These are phyloP conservation scores for Paecilomyces sp. DNA, from an alignment of 2,329 filamentous ascomycete species.

Conservation along the genomic window DNA sequence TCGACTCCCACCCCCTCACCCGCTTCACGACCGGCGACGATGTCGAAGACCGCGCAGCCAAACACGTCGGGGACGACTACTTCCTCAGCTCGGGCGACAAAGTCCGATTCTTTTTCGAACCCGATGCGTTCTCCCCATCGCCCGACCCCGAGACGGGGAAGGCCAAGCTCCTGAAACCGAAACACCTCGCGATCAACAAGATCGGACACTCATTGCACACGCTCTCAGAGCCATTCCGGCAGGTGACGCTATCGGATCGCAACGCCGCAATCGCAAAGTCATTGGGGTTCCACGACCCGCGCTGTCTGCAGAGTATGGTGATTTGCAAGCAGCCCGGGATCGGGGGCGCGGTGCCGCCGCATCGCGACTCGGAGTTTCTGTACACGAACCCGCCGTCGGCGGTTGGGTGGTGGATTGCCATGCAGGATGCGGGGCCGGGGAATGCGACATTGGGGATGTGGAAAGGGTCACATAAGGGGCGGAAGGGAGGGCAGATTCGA, in stretches of 20 bases:
- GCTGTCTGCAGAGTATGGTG: constrained; percentile 87
- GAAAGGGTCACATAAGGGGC: constrained; percentile 61
- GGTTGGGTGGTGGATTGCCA: constrained; percentile 94
- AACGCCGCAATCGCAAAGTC: constrained; percentile 60
- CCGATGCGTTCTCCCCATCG: constrained; percentile 64
- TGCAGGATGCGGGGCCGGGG: constrained; percentile 79
- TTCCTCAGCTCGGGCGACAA: constrained; percentile 88
- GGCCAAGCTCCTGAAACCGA: constrained; percentile 67
- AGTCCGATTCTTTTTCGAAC: constrained; percentile 94
- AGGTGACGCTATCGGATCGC: constrained; percentile 36
- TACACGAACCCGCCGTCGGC: constrained; percentile 85
- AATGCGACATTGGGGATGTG: constrained; percentile 90
- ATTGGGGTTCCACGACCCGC: constrained; percentile 69
- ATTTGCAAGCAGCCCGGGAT: constrained; percentile 99
- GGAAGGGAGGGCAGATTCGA: constrained; percentile 58
- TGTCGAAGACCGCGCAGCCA: constrained; percentile 40
- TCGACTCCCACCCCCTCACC: constrained; percentile 85
- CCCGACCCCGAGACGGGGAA: constrained; percentile 35
- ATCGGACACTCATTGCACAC: constrained; percentile 72
- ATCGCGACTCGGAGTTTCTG: constrained; percentile 88
- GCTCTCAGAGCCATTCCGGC: constrained; percentile 59
- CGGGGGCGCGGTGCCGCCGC: constrained; percentile 79
- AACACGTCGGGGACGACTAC: constrained; percentile 88
- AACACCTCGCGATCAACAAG: constrained; percentile 81
- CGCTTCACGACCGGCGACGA: constrained; percentile 82